Evolutionary conservation across 208 protist genomes (phyloP), one percentile per base, ranked within the genome.

Genomic region (Wallacemonas sp.): DNA sequence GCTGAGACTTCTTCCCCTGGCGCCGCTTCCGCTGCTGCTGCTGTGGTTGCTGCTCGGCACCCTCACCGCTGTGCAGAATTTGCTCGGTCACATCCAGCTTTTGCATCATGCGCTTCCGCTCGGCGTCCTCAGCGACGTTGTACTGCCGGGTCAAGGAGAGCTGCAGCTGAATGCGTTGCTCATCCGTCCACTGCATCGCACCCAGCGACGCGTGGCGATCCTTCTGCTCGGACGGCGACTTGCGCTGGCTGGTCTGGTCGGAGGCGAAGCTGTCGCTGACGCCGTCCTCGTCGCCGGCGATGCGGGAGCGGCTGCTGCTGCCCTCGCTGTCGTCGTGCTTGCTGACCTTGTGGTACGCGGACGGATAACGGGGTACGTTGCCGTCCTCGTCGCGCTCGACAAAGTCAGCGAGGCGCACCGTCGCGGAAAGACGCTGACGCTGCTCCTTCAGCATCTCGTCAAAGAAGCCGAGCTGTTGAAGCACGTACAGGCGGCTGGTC

Each of bases 101-200:
- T 52, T 79, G 63, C 38, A 60, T 55, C 44, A 29, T 57, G 39
- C 81, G 75, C 70, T 80, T 84, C n/a, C 80, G 81, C 64, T 92
- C 82, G 12, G 76, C 74, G n/a, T 80, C 65, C 54, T 86, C 84
- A 3, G 85, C 80, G 67, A 93, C 68, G 54, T 81, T 67, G 54
- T 78, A 75, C 65, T 96, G 87, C 1, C 90, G 84, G 0, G 90
- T 93, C 26, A 96, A 81, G 14, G 90, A 88, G 34, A 96, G 83
- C 43, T 96, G 90, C 38, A 96, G 70, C 72, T 96, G 90, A 67
- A 96, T 70, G 34, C 90, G 87, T 71, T 90, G 85, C 61, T 96
- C 90, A 72, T 93, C 81, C 12, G 90, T 92, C 90, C 90, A 96
- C 39, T 73, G 66, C 21, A 83, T 89, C 14, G 68, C 64, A 17